Evolutionary conservation across 306 rosid species (phyloP).

Genomic region (Clitoria ternatea): DNA sequence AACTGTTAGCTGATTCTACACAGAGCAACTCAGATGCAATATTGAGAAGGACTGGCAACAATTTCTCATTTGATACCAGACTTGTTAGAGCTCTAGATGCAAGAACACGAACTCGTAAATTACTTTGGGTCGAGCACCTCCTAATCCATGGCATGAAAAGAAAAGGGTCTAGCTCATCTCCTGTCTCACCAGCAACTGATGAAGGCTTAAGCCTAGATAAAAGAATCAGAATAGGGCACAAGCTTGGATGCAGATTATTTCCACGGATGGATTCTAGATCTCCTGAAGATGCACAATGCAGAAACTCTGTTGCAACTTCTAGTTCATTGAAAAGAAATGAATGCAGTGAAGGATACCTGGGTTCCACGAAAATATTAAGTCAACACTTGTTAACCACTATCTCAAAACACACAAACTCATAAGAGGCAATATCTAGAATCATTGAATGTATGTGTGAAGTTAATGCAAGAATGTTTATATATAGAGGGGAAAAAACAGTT

Average conservation of each 20-base stretch:
- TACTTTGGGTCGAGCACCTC: conserved; percentile 86
- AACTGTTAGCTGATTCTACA: conserved; percentile 29
- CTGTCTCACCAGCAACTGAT: conserved; percentile 77
- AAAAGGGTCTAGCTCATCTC: conserved; percentile 88
- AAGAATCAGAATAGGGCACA: conserved; percentile 88
- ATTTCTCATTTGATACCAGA: conserved; percentile 80
- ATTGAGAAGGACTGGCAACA: conserved; percentile 60
- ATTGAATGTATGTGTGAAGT: conserved; percentile 2
- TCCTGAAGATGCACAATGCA: conserved; percentile 53
- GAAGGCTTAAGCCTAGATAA: conserved; percentile 92
- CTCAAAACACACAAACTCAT: background rate
- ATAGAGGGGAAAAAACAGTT: background rate
- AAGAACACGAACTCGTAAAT: conserved; percentile 83
- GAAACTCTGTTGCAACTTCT: conserved; percentile 70
- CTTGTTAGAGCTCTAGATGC: conserved; percentile 90
- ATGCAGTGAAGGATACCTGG: conserved; percentile 89
- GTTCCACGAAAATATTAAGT: conserved; percentile 7
- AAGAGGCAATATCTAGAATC: background rate
- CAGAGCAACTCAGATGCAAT: conserved; percentile 74
- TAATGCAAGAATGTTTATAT: too few species aligned
- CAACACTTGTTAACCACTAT: conserved; percentile 4
- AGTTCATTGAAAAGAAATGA: conserved; percentile 73
- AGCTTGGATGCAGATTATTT: conserved; percentile 88
- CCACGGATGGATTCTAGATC: conserved; percentile 50
- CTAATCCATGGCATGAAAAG: conserved; percentile 80